Evolutionary conservation across 1,284 basidiomycete genomes (phyloP).

Genomic region (Phlebopus sp.): DNA sequence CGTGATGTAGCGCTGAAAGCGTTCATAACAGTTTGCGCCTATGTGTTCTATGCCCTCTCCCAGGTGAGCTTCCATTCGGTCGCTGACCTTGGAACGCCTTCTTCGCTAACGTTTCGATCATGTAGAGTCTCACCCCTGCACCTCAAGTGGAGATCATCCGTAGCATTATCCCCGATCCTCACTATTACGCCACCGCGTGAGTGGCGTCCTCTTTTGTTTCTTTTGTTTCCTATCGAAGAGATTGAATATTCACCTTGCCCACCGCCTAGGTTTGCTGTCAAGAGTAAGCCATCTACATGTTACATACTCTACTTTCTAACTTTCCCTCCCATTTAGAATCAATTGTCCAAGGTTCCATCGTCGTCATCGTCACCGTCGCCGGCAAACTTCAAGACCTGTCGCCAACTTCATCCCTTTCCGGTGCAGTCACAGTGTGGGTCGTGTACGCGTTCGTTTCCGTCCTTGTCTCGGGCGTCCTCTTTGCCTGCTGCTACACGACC

Average conservation of each 20-base stretch:
- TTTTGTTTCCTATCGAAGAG: background rate
- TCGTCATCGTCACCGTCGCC: conserved; percentile 44
- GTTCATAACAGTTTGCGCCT: conserved; percentile 35
- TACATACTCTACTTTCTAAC: background rate
- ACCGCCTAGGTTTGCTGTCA: conserved; percentile 39
- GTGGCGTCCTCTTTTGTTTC: background rate
- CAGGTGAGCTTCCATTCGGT: conserved; percentile 28
- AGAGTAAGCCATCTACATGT: conserved; percentile 28
- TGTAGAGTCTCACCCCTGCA: conserved; percentile 40
- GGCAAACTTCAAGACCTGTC: conserved; percentile 43
- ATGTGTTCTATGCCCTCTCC: conserved; percentile 44
- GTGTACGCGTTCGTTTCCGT: conserved; percentile 41
- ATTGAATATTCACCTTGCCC: background rate
- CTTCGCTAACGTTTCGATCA: background rate
- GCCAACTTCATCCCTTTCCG: conserved; percentile 37
- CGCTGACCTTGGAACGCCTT: too few relatives aligned
- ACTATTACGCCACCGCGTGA: conserved; percentile 43
- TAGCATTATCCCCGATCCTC: conserved; percentile 40
- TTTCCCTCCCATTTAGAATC: conserved; percentile 26
- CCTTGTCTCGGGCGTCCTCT: conserved; percentile 37
- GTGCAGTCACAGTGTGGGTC: conserved; percentile 43
- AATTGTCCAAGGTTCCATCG: conserved; percentile 43
- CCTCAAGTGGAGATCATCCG: conserved; percentile 47
- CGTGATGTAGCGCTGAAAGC: background rate
- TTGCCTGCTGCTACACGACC: conserved; percentile 32